Percentiles rank a stretch among this genome's conserved stretches.
phyloP scores from a whole-genome alignment of 1,284 basidiomycete species.

The Inonotus hispidus region DNA sequence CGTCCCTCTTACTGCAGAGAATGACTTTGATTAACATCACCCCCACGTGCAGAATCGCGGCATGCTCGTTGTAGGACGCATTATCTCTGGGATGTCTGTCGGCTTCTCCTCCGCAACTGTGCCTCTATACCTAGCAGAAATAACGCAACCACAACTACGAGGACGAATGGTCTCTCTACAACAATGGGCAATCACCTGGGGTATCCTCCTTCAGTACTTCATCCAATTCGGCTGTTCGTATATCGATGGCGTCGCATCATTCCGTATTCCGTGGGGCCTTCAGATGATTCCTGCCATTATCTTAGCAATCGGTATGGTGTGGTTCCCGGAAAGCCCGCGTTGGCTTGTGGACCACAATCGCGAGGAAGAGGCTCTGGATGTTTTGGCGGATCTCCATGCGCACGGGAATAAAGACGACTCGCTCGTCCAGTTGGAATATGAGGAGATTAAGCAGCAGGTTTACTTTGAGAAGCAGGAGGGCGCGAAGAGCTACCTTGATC shows the following conservation, averaged over 20 bases:
- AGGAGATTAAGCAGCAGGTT: constrained; percentile 76
- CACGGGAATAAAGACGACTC: constrained; percentile 56
- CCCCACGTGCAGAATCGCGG: constrained; percentile 45
- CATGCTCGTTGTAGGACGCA: constrained; percentile 64
- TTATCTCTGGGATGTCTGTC: constrained; percentile 56
- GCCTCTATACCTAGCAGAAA: constrained; percentile 66
- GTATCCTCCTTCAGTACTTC: constrained; percentile 71
- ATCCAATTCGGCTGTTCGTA: constrained; percentile 72
- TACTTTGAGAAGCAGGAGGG: constrained; percentile 65
- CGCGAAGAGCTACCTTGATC: constrained; percentile 64
- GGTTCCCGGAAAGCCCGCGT: constrained; percentile 51
- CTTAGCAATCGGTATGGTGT: constrained; percentile 60
- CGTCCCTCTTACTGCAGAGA: not conserved
- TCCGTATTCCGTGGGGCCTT: constrained; percentile 76
- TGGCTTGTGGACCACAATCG: constrained; percentile 61
- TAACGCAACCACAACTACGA: constrained; percentile 58
- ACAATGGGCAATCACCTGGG: constrained; percentile 76
- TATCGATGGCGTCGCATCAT: constrained; percentile 61
- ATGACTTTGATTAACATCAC: not conserved
- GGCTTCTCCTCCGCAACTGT: constrained; percentile 56
- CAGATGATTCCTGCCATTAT: constrained; percentile 73
- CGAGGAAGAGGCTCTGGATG: constrained; percentile 66
- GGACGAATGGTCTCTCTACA: constrained; percentile 73
- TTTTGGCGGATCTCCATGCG: constrained; percentile 78
- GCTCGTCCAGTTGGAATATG: constrained; percentile 72